Evolutionary conservation across 305 asterid species (phyloP).

Genomic region (Solanum hybrid): DNA sequence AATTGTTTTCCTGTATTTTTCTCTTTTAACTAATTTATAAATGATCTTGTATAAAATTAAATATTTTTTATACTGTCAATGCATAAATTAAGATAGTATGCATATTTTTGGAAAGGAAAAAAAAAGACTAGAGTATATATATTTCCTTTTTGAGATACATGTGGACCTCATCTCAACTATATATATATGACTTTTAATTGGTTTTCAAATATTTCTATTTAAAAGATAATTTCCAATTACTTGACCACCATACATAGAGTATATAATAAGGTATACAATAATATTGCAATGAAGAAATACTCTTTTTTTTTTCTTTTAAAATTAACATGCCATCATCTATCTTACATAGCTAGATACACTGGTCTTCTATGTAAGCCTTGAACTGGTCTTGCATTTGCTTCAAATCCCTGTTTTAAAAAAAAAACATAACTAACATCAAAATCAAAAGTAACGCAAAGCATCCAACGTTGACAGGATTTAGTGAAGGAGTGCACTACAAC

Average conservation of each 20-base stretch:
- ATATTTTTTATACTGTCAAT: not conserved
- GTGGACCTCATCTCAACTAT: not conserved
- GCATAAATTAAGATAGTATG: not conserved
- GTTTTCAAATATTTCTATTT: not conserved
- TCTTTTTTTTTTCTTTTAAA: not conserved
- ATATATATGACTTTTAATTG: no score
- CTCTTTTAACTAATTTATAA: no score
- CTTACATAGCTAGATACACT: slow-evolving; percentile 19
- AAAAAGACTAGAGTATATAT: not conserved
- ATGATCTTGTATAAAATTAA: not conserved
- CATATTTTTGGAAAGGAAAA: not conserved
- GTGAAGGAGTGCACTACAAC: not conserved
- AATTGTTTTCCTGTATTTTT: not conserved
- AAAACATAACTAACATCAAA: not conserved
- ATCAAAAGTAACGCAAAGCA: not conserved
- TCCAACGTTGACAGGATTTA: not conserved
- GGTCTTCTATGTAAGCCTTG: slow-evolving; percentile 30
- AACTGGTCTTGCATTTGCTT: slow-evolving; percentile 55
- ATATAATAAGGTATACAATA: not conserved
- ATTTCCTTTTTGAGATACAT: not conserved
- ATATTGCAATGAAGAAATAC: not conserved
- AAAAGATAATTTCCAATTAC: not conserved
- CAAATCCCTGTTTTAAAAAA: slow-evolving; percentile 35
- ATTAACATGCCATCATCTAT: not conserved
- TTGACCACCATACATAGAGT: not conserved